Percentiles rank a stretch among this genome's conserved stretches.
Evolutionary conservation across 257 asterid genomes (phyloP).

Genomic region (Capsicum chinense): DNA sequence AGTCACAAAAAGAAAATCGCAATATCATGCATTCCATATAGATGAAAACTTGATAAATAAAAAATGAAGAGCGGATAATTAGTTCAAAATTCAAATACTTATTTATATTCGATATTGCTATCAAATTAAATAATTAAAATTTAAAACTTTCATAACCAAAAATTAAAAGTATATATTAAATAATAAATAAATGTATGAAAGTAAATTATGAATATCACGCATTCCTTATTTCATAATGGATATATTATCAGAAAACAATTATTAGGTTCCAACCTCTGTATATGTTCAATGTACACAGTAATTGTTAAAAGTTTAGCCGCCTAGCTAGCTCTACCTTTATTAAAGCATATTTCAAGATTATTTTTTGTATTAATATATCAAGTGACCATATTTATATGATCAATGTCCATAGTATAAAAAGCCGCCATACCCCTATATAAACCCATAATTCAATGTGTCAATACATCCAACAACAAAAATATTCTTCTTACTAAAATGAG

Average conservation of each 20-base stretch:
- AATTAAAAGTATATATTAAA: too few species aligned
- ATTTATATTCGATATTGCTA: too few species aligned
- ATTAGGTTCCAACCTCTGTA: not conserved
- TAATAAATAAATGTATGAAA: too few species aligned
- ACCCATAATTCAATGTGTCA: not conserved
- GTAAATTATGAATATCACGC: not conserved
- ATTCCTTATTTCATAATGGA: not conserved
- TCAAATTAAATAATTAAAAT: too few species aligned
- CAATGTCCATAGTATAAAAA: not conserved
- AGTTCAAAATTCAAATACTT: too few species aligned
- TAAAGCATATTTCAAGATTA: not conserved
- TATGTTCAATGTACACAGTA: not conserved
- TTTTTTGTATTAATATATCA: not conserved
- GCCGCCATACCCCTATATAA: conserved; percentile 4
- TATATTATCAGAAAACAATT: not conserved
- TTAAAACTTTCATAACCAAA: too few species aligned
- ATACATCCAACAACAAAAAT: not conserved
- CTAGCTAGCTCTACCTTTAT: not conserved
- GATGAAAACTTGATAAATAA: too few species aligned
- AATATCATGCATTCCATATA: too few species aligned
- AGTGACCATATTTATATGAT: not conserved
- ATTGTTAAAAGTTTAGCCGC: not conserved
- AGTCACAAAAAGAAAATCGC: too few species aligned
- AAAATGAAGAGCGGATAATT: too few species aligned
- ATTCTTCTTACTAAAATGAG: conserved; percentile 6